Conservation (phyloP, 331 rosid genomes). For the Malus hybrid region DNA sequence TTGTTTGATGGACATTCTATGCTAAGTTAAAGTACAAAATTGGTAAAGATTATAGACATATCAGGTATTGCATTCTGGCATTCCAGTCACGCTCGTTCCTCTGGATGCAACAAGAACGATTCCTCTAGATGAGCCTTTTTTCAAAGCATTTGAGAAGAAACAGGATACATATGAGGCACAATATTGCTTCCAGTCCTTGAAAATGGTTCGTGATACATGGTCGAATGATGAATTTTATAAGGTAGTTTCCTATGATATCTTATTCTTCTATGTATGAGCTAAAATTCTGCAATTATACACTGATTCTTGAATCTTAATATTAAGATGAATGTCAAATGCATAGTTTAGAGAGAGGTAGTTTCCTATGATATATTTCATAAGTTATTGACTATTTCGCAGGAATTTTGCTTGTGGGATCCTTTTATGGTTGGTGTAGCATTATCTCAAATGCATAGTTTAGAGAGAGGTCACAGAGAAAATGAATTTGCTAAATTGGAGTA, state of each 20-base stretch:
- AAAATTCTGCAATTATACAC: background rate
- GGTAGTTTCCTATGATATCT: background rate
- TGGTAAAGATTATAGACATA: background rate
- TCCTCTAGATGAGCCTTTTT: background rate
- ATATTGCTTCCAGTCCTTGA: constrained; percentile 14
- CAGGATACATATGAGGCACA: constrained; percentile 9
- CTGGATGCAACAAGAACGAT: constrained; percentile 14
- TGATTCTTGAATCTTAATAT: background rate
- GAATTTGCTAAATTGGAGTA: constrained; percentile 12
- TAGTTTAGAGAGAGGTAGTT: background rate
- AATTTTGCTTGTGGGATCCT: constrained; percentile 18
- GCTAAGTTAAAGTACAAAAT: background rate
- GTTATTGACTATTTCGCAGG: background rate
- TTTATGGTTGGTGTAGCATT: constrained; percentile 8
- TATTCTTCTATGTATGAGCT: background rate
- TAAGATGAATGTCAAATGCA: background rate
- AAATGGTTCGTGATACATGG: constrained; percentile 8
- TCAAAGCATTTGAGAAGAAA: background rate
- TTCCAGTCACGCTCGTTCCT: constrained; percentile 16
- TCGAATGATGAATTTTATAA: background rate
- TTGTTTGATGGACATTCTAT: background rate
- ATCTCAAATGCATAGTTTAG: constrained; percentile 7
- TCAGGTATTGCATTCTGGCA: constrained; percentile 15
- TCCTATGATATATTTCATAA: background rate
- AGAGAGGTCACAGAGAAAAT: background rate